Conservation (phyloP, 441 rosid genomes). For the Corymbia calophylla region DNA sequence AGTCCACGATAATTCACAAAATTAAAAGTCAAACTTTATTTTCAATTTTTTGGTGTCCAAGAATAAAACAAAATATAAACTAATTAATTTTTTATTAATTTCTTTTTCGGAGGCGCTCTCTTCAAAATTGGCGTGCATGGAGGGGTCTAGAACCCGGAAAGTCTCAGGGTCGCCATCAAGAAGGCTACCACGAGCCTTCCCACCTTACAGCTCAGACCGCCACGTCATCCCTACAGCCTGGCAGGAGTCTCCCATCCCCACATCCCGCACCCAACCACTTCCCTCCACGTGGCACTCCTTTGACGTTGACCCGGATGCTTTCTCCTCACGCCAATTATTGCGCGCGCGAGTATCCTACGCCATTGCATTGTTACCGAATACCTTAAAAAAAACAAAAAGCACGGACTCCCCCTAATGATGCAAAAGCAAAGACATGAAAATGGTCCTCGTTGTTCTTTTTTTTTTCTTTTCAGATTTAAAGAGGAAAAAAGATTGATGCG, state of each 20-base stretch:
- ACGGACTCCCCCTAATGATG: neutral
- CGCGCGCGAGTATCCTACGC: neutral
- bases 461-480: neutral
- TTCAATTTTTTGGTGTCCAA: neutral
- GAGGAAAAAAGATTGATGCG: neutral
- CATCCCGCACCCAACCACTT: slow-evolving; percentile 7
- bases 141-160: neutral
- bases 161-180: neutral
- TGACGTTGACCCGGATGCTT: slow-evolving; percentile 2
- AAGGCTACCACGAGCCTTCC: neutral
- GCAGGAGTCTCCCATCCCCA: slow-evolving; percentile 11
- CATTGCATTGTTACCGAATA: neutral
- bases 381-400: neutral
- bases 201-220: slow-evolving; percentile 1
- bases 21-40: neutral
- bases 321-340: neutral
- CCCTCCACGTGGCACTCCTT: slow-evolving; percentile 24
- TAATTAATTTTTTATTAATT: neutral
- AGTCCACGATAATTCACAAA: neutral
- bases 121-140: neutral
- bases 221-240: slow-evolving; percentile 65
- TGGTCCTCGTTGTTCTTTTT: neutral
- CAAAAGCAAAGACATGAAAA: neutral
- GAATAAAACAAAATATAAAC: neutral
- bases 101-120: neutral